A percentile compares a stretch with the other conserved stretches of the same genome.
Conservation (phyloP, 345 rosid species). For the Carallia brachiata region DNA sequence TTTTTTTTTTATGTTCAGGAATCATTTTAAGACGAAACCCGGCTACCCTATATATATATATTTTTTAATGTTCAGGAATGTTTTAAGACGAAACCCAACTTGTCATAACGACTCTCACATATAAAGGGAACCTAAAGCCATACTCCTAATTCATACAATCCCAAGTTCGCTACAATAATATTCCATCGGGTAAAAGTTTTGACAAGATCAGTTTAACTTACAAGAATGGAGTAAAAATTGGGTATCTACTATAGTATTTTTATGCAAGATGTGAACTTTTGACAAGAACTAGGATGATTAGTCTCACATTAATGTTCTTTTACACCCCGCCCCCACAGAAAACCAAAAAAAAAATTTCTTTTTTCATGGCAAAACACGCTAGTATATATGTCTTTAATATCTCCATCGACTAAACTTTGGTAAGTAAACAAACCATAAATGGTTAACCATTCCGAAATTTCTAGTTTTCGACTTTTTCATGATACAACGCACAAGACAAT, state of each 20-base stretch:
- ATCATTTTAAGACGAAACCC: no score
- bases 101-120: no score
- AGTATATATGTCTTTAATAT: not conserved
- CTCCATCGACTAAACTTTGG: not conserved
- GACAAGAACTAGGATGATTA: not conserved
- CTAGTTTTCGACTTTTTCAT: not conserved
- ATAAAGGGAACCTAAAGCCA: no score
- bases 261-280: not conserved
- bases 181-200: no score
- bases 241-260: not conserved
- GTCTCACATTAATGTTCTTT: not conserved
- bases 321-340: no score
- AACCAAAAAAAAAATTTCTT: not conserved
- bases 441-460: not conserved
- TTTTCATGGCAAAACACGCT: not conserved
- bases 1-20: no score
- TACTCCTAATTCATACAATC: no score
- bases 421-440: conserved; percentile 6
- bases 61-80: no score
- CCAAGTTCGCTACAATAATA: no score
- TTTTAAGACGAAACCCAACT: no score
- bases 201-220: not conserved
- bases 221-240: not conserved
- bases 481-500: no score
- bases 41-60: no score